Evolutionary conservation across 2,329 filamentous ascomycete genomes (phyloP), one percentile per base, ranked within the genome.

Genomic region (Mycosphaerella sp.): DNA sequence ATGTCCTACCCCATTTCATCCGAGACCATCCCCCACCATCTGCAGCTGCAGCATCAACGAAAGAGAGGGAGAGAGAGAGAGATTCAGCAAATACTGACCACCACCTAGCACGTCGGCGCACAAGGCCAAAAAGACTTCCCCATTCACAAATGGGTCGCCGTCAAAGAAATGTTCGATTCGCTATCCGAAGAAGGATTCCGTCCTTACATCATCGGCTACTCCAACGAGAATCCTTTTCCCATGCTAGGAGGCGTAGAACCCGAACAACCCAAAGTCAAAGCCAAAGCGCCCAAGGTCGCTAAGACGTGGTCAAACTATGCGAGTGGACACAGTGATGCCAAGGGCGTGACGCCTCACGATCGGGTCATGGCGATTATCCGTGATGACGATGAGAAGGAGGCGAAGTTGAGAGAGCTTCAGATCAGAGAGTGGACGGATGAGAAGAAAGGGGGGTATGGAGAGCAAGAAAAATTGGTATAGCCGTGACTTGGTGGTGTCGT

Each of bases 121-220:
- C 61, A 67, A 51, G 67, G 67, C 49, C 42, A 53, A 42, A 62
- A 66, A 55, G 66, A 67, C 50, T 69, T 62, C 46, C 64, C 64
- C 2, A 55, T 69, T 3, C 59, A 63, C 48, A 58, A 63, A 45
- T 60, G 59, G 47, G 58, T 59, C 44, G 61, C 64, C 0, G 67
- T 69, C 8, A 64, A 66, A 45, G 66, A 68, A 12, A 68, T 67
- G 65, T 67, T 67, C 55, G 64, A 68, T 50, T 61, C 59, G 4
- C 64, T 69, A 7, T 62, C 63, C 21, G 53, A 55, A 17, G 54
- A 63, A 51, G 66, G 66, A 12, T 67, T 67, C 55, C 60, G 67
- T 8, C 67, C 67, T 5, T 63, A 67, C 59, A 57, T 69, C 8
- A 47, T 67, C 12, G 67, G 67, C 45, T 69, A 62, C 56, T 62